These are phyloP conservation scores for Melanomma pulvis-pyrius DNA, from an alignment of 495 filamentous ascomycete species.

Conservation along the genomic window DNA sequence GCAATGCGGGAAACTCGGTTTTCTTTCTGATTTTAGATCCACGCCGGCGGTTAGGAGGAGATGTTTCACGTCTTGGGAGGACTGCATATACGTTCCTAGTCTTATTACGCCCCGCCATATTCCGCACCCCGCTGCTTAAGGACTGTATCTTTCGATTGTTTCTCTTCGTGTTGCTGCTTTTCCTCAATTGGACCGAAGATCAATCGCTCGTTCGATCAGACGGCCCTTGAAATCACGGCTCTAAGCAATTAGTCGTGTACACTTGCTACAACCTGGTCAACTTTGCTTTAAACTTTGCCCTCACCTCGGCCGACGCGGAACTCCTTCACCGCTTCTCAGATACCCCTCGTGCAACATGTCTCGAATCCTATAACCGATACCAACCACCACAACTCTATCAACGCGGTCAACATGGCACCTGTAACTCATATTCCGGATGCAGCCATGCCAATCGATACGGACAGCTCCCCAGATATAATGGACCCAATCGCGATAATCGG, in stretches of 20 bases:
- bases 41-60: neutral
- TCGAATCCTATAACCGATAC: neutral
- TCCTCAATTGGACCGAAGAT: too few species aligned
- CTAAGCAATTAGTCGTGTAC: too few species aligned
- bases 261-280: too few species aligned
- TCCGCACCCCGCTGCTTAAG: neutral
- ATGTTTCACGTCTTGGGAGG: too few species aligned
- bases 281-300: too few species aligned
- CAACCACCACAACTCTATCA: neutral
- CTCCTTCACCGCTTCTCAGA: too few species aligned
- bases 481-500: slow-evolving; percentile 17
- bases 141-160: neutral
- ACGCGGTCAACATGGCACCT: neutral
- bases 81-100: too few species aligned
- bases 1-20: too few species aligned
- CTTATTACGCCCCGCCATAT: neutral
- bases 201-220: too few species aligned
- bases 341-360: neutral
- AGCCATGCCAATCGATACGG: neutral
- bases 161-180: too few species aligned
- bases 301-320: too few species aligned
- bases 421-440: neutral
- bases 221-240: too few species aligned
- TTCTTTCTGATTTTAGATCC: neutral
- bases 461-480: neutral